Base-by-base conservation (phyloP, 805 yeast genomes). In the Nakazawaea anatomiae region DNA sequence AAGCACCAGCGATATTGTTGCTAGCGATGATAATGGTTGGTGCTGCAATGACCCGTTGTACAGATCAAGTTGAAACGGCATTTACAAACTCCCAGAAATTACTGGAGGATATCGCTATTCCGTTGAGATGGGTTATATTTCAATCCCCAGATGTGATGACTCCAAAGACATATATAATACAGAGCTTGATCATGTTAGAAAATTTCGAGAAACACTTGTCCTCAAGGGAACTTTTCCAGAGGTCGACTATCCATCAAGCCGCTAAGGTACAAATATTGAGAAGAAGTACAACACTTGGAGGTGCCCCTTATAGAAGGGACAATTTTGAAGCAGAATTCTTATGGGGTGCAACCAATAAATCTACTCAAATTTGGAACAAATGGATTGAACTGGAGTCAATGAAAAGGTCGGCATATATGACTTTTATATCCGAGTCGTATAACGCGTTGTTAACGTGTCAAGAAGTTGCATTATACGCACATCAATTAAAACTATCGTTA, bases 311-410 rank as follows among this genome's bases (percentile, higher is more conserved):
- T 36, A 67, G 64, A 51, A 60, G 61, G 27, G 60, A 56, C 11
- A 53, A 52, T 31, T 63, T 60, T 11, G 70, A 68, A 4, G 63
- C 51, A 43, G 59, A 6, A 56, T 58, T 48, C 54, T 53, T 45
- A 52, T 58, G 18, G 52, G 47, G 31, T 12, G 18, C 31, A 30
- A 47, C 35, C 7, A 57, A 31, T 55, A 58, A 39, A 57, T 58
- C 34, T 45, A 58, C 29, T 42, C 50, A 28, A 28, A 39, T 47
- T 31, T 73, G 78, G 76, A 57, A 73, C 63, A 71, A 74, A 47
- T 87, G 95, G 94, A 83, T 87, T 18, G 87, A 85, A 47, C 78
- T 80, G 47, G 96, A 87, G 61, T 76, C 82, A 44, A 72, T 85
- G 73, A 87, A 87, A 60, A 67, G 96, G 50, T 75, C 83, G 1